Evolutionary conservation across 305 asterid species (phyloP).

Genomic region (Fraxinus sp.): DNA sequence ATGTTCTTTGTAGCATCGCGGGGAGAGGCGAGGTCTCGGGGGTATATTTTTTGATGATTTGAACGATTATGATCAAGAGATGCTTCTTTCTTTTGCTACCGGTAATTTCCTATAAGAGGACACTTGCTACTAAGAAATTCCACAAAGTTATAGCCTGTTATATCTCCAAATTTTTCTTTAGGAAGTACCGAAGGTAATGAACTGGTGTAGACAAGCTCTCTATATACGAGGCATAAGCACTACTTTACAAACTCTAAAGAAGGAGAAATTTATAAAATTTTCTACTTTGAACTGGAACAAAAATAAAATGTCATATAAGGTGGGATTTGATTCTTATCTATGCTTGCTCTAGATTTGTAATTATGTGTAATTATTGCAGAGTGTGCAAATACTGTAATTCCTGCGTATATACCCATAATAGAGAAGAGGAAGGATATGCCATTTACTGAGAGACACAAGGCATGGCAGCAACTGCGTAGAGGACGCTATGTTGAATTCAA

Average conservation of each 20-base stretch:
- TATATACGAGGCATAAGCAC: background rate
- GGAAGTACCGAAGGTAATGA: background rate
- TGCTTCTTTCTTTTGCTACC: constrained; percentile 94
- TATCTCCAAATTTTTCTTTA: background rate
- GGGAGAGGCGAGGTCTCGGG: constrained; percentile 98
- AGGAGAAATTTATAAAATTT: background rate
- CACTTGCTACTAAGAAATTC: background rate
- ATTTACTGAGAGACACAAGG: constrained; percentile 69
- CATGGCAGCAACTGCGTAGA: constrained; percentile 95
- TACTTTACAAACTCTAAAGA: background rate
- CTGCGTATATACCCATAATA: constrained; percentile 87
- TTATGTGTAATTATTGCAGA: constrained; percentile 51
- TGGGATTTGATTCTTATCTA: background rate
- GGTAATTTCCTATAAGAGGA: constrained; percentile 48
- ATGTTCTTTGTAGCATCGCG: constrained; percentile 73
- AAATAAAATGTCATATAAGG: background rate
- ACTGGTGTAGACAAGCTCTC: constrained; percentile 9
- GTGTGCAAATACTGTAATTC: constrained; percentile 91
- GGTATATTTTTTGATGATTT: constrained; percentile 96
- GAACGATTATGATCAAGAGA: constrained; percentile 86
- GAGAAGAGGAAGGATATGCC: constrained; percentile 86
- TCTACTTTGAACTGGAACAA: background rate
- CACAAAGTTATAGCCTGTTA: background rate
- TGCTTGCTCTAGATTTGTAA: background rate
- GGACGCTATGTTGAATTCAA: constrained; percentile 99